Percentiles rank a stretch among this genome's conserved stretches.
These are phyloP conservation scores for Graphilbum ipis-grandicollis DNA, from an alignment of 2,329 filamentous ascomycete genomes.

Conservation along the genomic window DNA sequence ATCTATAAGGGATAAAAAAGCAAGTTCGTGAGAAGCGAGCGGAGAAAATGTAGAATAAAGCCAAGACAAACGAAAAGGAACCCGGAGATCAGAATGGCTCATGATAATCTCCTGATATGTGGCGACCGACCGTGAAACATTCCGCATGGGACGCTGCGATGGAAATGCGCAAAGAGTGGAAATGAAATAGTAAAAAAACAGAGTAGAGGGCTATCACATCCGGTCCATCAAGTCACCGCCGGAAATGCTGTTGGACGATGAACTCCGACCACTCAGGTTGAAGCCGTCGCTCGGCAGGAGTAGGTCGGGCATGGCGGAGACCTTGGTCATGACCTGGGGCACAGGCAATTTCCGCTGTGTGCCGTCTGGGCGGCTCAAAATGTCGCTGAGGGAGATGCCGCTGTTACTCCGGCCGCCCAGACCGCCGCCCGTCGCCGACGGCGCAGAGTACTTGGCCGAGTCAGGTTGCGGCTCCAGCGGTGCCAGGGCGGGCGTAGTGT, in stretches of 20 bases:
- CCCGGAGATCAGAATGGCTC: too few relatives aligned
- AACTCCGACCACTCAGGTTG: slow-evolving; percentile 59
- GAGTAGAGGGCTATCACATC: slow-evolving; percentile 3
- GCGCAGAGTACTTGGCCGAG: slow-evolving; percentile 19
- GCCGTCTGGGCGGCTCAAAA: slow-evolving; percentile 77
- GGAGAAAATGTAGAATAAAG: background rate
- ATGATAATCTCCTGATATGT: too few relatives aligned
- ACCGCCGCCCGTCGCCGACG: slow-evolving; percentile 20
- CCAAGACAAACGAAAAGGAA: background rate
- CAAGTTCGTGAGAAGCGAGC: background rate
- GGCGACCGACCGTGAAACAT: too few relatives aligned
- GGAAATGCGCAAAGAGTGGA: background rate
- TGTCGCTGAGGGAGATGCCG: slow-evolving; percentile 76
- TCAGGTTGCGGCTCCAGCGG: slow-evolving; percentile 41
- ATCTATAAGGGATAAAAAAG: background rate
- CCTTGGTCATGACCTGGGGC: slow-evolving; percentile 62
- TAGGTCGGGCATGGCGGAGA: slow-evolving; percentile 58
- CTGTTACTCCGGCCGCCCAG: slow-evolving; percentile 27
- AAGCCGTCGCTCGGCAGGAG: slow-evolving; percentile 49
- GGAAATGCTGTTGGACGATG: slow-evolving; percentile 59
- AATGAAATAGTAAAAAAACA: background rate
- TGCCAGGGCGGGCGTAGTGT: slow-evolving; percentile 36
- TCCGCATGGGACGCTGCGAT: too few relatives aligned
- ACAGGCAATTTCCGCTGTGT: slow-evolving; percentile 82
- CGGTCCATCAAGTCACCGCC: slow-evolving; percentile 41